phyloP scores from a whole-genome alignment of 2,329 filamentous ascomycete species.

The Chalaropsis ovoidea region DNA sequence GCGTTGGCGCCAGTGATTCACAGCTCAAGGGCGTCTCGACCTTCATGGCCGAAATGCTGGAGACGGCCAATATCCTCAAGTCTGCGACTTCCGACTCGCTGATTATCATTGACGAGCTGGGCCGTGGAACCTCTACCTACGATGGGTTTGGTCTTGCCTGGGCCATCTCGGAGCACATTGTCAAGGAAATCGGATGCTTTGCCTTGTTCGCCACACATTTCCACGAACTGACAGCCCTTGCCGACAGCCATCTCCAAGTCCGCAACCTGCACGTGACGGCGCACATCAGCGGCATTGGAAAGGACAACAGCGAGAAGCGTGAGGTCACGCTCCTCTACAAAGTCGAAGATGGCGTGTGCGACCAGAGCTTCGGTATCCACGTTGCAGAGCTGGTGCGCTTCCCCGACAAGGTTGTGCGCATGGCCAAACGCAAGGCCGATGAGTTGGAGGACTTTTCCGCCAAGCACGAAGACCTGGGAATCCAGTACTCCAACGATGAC shows the following conservation, averaged over 20 bases:
- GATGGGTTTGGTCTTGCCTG: constrained; percentile 98
- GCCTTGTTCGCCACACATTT: constrained; percentile 97
- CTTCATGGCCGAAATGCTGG: constrained; percentile 99
- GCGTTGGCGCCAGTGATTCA: constrained; percentile 89
- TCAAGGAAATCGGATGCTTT: constrained; percentile 88
- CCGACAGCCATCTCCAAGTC: constrained; percentile 76
- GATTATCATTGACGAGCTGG: constrained; percentile 97
- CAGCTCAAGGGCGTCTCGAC: constrained; percentile 97
- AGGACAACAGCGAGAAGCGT: constrained; percentile 44
- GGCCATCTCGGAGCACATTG: constrained; percentile 96
- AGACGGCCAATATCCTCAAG: constrained; percentile 97
- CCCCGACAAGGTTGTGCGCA: constrained; percentile 91
- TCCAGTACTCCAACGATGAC: constrained; percentile 67
- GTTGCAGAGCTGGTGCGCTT: constrained; percentile 95
- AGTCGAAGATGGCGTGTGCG: constrained; percentile 88
- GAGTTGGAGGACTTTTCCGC: constrained; percentile 91
- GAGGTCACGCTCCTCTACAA: constrained; percentile 96
- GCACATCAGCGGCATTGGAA: constrained; percentile 57
- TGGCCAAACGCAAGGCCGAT: constrained; percentile 98
- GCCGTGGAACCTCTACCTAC: constrained; percentile 92
- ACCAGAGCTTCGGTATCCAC: constrained; percentile 97
- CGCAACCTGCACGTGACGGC: constrained; percentile 92
- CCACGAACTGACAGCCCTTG: constrained; percentile 88
- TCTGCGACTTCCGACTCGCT: constrained; percentile 88
- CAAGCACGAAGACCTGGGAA: constrained; percentile 55